Evolutionary conservation across 2,329 filamentous ascomycete genomes (phyloP), one percentile per base, ranked within the genome.

Genomic region (Trichophyton benhamiae): DNA sequence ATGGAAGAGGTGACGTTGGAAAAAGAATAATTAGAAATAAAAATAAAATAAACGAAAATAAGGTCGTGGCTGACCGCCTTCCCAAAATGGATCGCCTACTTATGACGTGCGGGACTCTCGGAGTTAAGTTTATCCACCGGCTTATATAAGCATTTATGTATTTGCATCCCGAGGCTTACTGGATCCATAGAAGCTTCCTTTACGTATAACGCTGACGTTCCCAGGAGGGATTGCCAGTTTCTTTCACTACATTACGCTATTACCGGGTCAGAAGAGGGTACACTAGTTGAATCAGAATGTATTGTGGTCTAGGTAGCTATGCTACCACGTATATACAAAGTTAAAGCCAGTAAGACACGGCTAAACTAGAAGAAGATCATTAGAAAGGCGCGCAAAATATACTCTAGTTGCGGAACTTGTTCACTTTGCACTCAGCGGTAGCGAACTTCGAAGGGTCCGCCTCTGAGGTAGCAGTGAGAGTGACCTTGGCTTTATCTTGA

Each of bases 401-500:
- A 9, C 25, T 36, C 52, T 55, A 60, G 52, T 55, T 55, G 27
- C 17, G 52, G 27, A 9, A 17, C 58, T 61, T 64, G 9, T 60
- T 58, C 61, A 64, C 42, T 33, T 27, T 13, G 49, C 64, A 65
- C 25, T 36, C 5, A 6, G 57, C 64, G 22, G 60, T 63, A 8
- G 58, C 63, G n/a, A 42, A 17, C 22, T 61, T 58, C 7, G 60
- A 62, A 27, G 63, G 49, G 36, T 64, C 58, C 15, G 63, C 63
- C 61, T 65, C 64, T 20, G 64, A 65, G 11, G 63, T 65, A 9
- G 61, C 64, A 17, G 58, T 63, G 33, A 65, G 48, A 8, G 53
- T 60, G 30, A 65, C 60, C 52, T 17, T 25, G 41, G 58, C 63
- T 38, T 22, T 11, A 1, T 25, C 6, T 1, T 58, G 15, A 13